phyloP scores from a whole-genome alignment of 139 green algal species.

The Micractinium sp. region DNA sequence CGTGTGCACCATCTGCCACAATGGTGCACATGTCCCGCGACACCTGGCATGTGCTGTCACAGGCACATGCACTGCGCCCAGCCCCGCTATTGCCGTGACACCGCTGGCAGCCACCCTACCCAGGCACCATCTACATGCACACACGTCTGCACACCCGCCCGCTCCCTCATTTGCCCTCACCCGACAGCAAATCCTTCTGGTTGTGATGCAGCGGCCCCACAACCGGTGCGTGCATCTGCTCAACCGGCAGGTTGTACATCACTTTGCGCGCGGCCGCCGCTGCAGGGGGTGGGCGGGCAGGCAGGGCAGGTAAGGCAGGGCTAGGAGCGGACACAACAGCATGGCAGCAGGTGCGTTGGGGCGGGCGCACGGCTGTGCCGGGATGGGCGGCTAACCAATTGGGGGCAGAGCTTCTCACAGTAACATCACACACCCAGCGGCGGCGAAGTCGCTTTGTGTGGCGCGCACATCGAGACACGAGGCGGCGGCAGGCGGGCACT shows the following conservation, averaged over 20 bases:
- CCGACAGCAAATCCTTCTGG: conserved; percentile 1
- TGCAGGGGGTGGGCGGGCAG: conserved; percentile 39
- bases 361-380: background rate
- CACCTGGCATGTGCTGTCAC: background rate
- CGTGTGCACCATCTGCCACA: background rate
- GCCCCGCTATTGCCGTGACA: background rate
- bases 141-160: background rate
- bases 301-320: background rate
- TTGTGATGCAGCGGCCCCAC: conserved; percentile 63
- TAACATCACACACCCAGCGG: no score
- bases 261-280: conserved; percentile 65
- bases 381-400: background rate
- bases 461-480: background rate
- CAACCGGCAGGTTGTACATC: conserved; percentile 82
- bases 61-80: background rate
- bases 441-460: no score
- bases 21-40: background rate
- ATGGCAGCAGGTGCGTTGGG: background rate
- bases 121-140: no score
- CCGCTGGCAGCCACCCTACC: background rate
- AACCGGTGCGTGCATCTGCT: conserved; percentile 87
- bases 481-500: background rate
- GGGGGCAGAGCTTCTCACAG: no score
- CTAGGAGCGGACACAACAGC: background rate
- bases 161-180: background rate